These are phyloP conservation scores for Trichoderma harzianum DNA, from an alignment of 2,329 filamentous ascomycete species.

Conservation along the genomic window DNA sequence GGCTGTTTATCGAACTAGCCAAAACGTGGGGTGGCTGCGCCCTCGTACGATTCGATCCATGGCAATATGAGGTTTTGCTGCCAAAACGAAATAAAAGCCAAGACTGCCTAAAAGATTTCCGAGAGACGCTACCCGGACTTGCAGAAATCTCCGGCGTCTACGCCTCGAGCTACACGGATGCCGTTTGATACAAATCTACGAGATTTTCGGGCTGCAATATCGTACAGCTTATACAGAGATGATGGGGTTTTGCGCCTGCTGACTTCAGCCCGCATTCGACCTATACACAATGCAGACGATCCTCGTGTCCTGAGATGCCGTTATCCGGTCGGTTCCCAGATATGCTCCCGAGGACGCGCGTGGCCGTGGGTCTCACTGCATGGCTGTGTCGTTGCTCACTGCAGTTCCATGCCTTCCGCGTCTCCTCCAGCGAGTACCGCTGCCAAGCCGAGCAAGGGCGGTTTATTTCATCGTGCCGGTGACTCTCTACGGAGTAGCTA, in stretches of 20 bases:
- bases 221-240: neutral
- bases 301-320: neutral
- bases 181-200: neutral
- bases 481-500: neutral
- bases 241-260: neutral
- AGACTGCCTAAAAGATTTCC: neutral
- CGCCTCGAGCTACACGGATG: neutral
- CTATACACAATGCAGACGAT: neutral
- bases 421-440: neutral
- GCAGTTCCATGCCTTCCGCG: neutral
- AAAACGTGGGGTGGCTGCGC: conserved; percentile 10
- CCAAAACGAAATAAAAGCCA: neutral
- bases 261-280: neutral
- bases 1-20: conserved; percentile 10
- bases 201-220: neutral
- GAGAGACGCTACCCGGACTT: neutral
- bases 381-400: neutral
- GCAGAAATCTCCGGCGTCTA: neutral
- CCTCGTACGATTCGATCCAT: conserved; percentile 10
- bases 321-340: conserved; percentile 3
- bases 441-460: neutral
- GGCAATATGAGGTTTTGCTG: neutral
- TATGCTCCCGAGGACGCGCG: neutral
- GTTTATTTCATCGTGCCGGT: neutral
- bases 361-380: neutral